Percentiles rank a stretch among this genome's conserved stretches.
phyloP scores from a whole-genome alignment of 371 early-diverging fungal genomes.

The Mucor plumbeus region DNA sequence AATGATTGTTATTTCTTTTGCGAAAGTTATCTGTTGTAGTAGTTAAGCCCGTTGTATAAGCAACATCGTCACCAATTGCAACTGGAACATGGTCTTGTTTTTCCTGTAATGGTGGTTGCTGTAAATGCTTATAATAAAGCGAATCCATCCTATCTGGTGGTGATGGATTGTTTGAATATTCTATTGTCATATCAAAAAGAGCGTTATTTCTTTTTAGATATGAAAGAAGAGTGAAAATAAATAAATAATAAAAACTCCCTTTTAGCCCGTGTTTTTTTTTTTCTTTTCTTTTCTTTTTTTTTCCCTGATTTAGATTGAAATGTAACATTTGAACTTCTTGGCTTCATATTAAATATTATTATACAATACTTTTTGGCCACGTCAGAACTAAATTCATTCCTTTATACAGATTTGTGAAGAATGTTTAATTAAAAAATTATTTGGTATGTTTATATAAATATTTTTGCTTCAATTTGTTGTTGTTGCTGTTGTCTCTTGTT shows the following conservation, averaged over 20 bases:
- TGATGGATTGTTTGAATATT: constrained; percentile 4
- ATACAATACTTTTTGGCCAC: not conserved
- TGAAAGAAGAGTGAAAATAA: not conserved
- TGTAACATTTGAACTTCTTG: not conserved
- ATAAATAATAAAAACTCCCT: constrained; percentile 3
- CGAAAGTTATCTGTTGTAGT: constrained; percentile 21
- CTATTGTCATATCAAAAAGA: constrained; percentile 3
- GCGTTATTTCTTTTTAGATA: not conserved
- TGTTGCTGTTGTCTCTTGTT: not conserved
- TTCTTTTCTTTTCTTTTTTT: not conserved
- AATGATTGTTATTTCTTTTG: constrained; percentile 14
- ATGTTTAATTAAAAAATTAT: not conserved
- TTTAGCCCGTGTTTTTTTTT: not conserved
- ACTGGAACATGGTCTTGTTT: constrained; percentile 30
- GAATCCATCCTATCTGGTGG: constrained; percentile 22
- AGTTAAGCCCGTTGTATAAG: constrained; percentile 20
- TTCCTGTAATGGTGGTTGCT: not conserved
- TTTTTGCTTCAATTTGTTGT: not conserved
- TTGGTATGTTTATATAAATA: not conserved
- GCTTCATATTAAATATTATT: not conserved
- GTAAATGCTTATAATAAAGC: constrained; percentile 13
- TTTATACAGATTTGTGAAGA: not conserved
- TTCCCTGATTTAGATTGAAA: not conserved
- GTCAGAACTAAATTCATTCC: not conserved
- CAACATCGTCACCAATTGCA: constrained; percentile 17